Evolutionary conservation across 768 basidiomycete genomes (phyloP).

Genomic region (Boletus vinaceobasis): DNA sequence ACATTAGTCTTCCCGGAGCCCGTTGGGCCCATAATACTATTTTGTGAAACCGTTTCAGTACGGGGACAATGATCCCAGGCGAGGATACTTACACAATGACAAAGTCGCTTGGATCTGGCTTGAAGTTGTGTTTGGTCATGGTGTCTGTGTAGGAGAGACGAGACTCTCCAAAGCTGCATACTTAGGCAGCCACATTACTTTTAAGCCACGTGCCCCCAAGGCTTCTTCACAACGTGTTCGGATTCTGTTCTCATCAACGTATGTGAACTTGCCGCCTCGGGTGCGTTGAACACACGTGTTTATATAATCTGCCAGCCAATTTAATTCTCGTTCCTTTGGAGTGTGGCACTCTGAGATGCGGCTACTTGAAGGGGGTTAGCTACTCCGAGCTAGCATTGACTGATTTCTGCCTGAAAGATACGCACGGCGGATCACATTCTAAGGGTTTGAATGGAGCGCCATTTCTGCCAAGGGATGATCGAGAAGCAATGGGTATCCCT

Average conservation of each 20-base stretch:
- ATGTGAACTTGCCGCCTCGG: neutral
- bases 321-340: neutral
- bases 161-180: neutral
- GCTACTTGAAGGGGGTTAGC: too few relatives aligned
- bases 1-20: slow-evolving; percentile 26
- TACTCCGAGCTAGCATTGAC: too few relatives aligned
- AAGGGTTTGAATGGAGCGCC: too few relatives aligned
- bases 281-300: neutral
- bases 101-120: slow-evolving; percentile 1
- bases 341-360: neutral
- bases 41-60: neutral
- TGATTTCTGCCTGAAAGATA: too few relatives aligned
- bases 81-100: slow-evolving; percentile 13
- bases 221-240: neutral
- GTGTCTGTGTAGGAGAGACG: too few relatives aligned
- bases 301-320: neutral
- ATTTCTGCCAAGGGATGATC: too few relatives aligned
- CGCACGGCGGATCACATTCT: too few relatives aligned
- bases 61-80: neutral
- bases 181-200: neutral
- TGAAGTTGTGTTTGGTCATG: slow-evolving; percentile 2
- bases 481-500: too few relatives aligned
- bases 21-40: slow-evolving; percentile 24
- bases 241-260: neutral
- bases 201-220: neutral